Percentiles rank a stretch among this genome's conserved stretches.
Conservation (phyloP, 257 asterid genomes). For the Schizonepeta tenuifolia region DNA sequence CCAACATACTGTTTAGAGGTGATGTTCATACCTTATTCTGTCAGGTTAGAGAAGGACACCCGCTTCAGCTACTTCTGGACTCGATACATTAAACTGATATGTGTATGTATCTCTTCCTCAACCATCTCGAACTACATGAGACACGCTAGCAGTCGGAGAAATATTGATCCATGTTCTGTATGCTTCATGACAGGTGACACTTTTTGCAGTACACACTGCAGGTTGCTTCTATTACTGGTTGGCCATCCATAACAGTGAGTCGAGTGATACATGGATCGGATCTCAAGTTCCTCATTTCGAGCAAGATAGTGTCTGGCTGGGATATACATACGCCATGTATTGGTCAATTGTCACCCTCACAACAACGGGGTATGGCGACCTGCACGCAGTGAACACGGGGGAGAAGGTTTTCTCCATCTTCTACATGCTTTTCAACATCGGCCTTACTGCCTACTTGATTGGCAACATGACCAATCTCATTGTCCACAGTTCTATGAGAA, state of each 20-base stretch:
- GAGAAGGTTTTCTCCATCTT: slow-evolving; percentile 81
- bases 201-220: slow-evolving; percentile 76
- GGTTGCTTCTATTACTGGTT: slow-evolving; percentile 94
- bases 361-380: slow-evolving; percentile 92
- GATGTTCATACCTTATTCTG: slow-evolving; percentile 20
- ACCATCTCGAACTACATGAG: neutral
- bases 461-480: slow-evolving; percentile 97
- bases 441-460: slow-evolving; percentile 87
- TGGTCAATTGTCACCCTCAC: slow-evolving; percentile 94
- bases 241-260: slow-evolving; percentile 56
- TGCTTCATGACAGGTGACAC: slow-evolving; percentile 63
- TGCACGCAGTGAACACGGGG: slow-evolving; percentile 77
- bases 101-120: slow-evolving; percentile 45
- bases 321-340: slow-evolving; percentile 80
- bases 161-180: neutral
- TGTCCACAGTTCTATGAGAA: slow-evolving; percentile 72
- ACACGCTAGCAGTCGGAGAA: neutral
- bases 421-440: slow-evolving; percentile 96
- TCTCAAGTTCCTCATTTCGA: slow-evolving; percentile 58
- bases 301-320: slow-evolving; percentile 65
- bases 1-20: neutral
- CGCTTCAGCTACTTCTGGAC: slow-evolving; percentile 93
- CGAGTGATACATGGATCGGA: slow-evolving; percentile 81
- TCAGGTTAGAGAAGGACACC: slow-evolving; percentile 92
- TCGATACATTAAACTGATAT: slow-evolving; percentile 67